Conservation (phyloP, 2,329 filamentous ascomycete species). For the Colletotrichum ledebouriae region DNA sequence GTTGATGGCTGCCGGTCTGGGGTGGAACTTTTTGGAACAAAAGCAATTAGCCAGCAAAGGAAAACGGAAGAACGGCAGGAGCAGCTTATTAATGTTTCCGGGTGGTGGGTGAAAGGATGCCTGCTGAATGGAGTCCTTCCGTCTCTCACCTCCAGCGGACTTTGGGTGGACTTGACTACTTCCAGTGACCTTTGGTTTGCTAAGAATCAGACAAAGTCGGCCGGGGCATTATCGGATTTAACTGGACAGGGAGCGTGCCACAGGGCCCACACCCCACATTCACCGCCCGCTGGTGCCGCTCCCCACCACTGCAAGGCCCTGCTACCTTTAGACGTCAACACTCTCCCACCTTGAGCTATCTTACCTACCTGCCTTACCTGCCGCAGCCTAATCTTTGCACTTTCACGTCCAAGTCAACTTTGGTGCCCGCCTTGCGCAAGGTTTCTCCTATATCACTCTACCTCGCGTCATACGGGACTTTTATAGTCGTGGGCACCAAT, state of each 20-base stretch:
- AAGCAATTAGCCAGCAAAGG: background rate
- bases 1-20: background rate
- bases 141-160: constrained; percentile 18
- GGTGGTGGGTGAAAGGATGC: too few relatives aligned
- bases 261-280: constrained; percentile 20
- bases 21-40: constrained; percentile 23
- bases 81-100: constrained; percentile 32
- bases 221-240: constrained; percentile 29
- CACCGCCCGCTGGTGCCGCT: constrained; percentile 9
- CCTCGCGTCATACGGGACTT: background rate
- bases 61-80: too few relatives aligned
- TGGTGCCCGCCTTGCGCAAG: constrained; percentile 13
- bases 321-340: constrained; percentile 23
- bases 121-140: too few relatives aligned
- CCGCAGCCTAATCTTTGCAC: background rate
- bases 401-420: background rate
- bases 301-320: constrained; percentile 31
- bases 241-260: constrained; percentile 6
- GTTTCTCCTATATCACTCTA: background rate
- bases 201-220: constrained; percentile 2
- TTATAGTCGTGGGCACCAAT: too few relatives aligned
- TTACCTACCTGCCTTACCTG: constrained; percentile 2
- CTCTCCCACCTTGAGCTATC: constrained; percentile 21
- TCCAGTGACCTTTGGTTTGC: constrained; percentile 18
- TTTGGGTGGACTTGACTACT: constrained; percentile 24